Percentiles rank a stretch among this genome's conserved stretches.
phyloP scores from a whole-genome alignment of 768 basidiomycete species.

The Panellus pusillus region DNA sequence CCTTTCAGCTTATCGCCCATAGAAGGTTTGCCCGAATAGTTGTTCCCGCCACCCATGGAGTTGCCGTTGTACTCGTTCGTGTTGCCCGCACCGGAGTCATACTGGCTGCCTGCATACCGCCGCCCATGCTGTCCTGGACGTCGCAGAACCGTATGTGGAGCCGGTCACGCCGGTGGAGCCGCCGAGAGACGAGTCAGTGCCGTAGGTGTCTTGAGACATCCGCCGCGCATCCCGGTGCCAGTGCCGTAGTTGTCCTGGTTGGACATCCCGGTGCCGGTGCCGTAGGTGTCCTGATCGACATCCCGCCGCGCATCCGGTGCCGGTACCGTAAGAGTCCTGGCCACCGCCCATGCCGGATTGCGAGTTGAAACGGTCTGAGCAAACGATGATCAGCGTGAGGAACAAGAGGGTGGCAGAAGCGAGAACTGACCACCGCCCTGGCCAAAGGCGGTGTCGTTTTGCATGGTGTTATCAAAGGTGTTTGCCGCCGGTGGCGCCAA shows the following conservation, averaged over 20 bases:
- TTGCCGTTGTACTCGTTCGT: background rate
- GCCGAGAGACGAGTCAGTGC: background rate
- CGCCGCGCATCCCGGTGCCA: too few relatives aligned
- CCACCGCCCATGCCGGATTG: background rate
- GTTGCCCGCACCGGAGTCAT: background rate
- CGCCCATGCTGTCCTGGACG: background rate
- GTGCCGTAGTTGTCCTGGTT: background rate
- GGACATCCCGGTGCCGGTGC: too few relatives aligned
- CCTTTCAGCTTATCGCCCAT: conserved; percentile 28
- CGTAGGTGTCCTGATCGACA: too few relatives aligned
- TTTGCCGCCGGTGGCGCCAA: too few relatives aligned
- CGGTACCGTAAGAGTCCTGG: background rate
- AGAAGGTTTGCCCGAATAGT: background rate
- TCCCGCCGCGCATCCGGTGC: background rate
- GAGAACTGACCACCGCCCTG: too few relatives aligned
- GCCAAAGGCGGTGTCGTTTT: too few relatives aligned
- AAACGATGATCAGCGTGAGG: too few relatives aligned
- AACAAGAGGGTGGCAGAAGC: too few relatives aligned
- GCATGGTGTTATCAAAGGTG: too few relatives aligned
- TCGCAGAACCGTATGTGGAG: background rate
- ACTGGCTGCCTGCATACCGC: background rate
- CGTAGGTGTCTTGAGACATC: background rate
- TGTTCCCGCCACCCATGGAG: too few relatives aligned
- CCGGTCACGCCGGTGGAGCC: background rate
- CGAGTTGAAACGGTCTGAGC: background rate